Conservation (phyloP, 2,329 filamentous ascomycete genomes). For the Cercospora beticola region DNA sequence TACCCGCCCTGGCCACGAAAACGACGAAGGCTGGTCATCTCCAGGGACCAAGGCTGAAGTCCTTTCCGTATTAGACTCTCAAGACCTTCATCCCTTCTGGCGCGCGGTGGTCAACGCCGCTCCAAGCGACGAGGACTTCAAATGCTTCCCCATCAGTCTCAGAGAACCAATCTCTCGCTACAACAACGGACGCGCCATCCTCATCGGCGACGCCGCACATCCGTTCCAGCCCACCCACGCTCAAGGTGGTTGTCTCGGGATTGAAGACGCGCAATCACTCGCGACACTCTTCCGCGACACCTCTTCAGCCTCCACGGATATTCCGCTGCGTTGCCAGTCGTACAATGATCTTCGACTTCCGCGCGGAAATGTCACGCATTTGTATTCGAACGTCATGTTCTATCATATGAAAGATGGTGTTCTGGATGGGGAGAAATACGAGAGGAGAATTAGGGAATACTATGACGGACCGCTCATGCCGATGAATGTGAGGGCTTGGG, state of each 20-base stretch:
- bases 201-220: constrained; percentile 18
- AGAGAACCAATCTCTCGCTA: constrained; percentile 12
- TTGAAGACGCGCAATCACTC: constrained; percentile 18
- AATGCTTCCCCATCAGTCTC: constrained; percentile 17
- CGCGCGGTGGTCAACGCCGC: constrained; percentile 13
- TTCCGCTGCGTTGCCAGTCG: constrained; percentile 5
- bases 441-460: constrained; percentile 1
- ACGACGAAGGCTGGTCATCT: constrained; percentile 22
- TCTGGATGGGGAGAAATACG: not conserved
- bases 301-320: not conserved
- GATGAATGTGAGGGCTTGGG: constrained; percentile 1
- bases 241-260: constrained; percentile 9
- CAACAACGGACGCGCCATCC: constrained; percentile 9
- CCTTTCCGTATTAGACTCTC: not conserved
- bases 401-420: not conserved
- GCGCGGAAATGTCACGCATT: constrained; percentile 12
- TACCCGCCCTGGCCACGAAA: constrained; percentile 15
- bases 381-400: constrained; percentile 17
- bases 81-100: constrained; percentile 18
- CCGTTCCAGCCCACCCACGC: constrained; percentile 13
- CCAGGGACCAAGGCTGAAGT: constrained; percentile 17
- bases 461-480: constrained; percentile 9
- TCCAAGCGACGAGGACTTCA: constrained; percentile 7
- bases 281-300: constrained; percentile 5
- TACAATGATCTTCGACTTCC: constrained; percentile 16